A percentile compares a stretch with the other conserved stretches of the same genome.
These are phyloP conservation scores for Verticillium longisporum DNA, from an alignment of 2,329 filamentous ascomycete genomes.

Conservation along the genomic window DNA sequence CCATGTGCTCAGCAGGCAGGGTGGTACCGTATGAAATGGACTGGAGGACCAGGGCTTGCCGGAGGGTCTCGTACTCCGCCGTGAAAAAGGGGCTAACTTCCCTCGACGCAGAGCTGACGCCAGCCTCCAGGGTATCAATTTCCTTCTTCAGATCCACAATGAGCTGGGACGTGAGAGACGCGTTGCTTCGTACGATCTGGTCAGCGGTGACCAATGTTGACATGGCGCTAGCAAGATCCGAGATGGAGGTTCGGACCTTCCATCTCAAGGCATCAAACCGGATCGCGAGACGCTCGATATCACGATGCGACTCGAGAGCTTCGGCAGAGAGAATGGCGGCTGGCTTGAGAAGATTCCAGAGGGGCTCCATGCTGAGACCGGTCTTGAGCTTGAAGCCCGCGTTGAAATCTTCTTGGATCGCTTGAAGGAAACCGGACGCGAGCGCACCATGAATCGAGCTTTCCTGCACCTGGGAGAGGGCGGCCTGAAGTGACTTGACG, in stretches of 20 bases:
- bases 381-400: conserved; percentile 66
- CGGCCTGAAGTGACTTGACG: conserved; percentile 31
- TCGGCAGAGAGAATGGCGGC: conserved; percentile 40
- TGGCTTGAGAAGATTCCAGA: conserved; percentile 71
- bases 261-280: conserved; percentile 57
- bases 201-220: conserved; percentile 50
- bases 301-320: conserved; percentile 37
- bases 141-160: conserved; percentile 42
- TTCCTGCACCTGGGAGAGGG: conserved; percentile 15
- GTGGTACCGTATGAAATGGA: conserved; percentile 4
- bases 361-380: conserved; percentile 70
- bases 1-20: conserved; percentile 12
- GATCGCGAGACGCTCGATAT: conserved; percentile 48
- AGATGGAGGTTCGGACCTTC: conserved; percentile 45
- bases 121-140: conserved; percentile 43
- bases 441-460: conserved; percentile 27
- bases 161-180: conserved; percentile 35
- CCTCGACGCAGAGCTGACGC: conserved; percentile 32
- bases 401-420: conserved; percentile 52
- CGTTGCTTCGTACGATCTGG: conserved; percentile 41
- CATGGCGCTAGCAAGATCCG: conserved; percentile 46
- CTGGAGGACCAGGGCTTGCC: conserved; percentile 43
- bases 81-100: conserved; percentile 44
- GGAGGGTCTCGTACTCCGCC: conserved; percentile 48
- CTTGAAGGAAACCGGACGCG: conserved; percentile 29